Conservation (phyloP, 1,284 basidiomycete genomes). For the Agroathelia rolfsii region DNA sequence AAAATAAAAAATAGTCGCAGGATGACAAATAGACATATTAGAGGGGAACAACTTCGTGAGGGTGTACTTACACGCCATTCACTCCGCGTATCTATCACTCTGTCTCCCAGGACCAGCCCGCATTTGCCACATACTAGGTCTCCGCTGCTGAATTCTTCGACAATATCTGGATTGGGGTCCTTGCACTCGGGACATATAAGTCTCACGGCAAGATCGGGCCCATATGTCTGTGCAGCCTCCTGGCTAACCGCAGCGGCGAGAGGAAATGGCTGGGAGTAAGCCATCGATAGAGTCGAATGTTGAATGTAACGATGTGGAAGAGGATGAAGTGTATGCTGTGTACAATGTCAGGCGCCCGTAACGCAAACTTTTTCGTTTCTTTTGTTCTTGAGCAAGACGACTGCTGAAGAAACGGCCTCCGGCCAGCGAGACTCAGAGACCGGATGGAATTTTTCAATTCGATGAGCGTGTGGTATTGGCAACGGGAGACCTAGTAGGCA, state of each 20-base stretch:
- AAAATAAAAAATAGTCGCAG: conserved; percentile 12
- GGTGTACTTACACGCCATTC: conserved; percentile 96
- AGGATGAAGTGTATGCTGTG: conserved; percentile 4
- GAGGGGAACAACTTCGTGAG: no score
- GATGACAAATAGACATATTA: conserved; percentile 11
- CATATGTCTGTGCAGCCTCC: conserved; percentile 44
- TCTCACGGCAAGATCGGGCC: conserved; percentile 79
- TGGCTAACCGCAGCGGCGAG: conserved; percentile 45
- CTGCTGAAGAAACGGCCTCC: conserved; percentile 80
- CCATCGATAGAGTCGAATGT: conserved; percentile 30
- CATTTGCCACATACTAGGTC: conserved; percentile 97
- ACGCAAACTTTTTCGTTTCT: no score
- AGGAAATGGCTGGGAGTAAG: conserved; percentile 61
- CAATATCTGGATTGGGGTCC: conserved; percentile 86
- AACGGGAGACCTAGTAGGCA: no score
- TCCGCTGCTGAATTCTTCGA: conserved; percentile 96
- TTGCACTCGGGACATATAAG: conserved; percentile 93
- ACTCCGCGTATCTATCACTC: conserved; percentile 94
- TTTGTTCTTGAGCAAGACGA: conserved; percentile 92
- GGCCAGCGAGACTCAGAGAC: no score
- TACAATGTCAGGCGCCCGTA: no score
- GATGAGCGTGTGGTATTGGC: no score
- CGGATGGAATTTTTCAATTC: no score
- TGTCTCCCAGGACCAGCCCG: conserved; percentile 91
- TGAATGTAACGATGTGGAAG: conserved; percentile 2